Percentiles rank a stretch among this genome's conserved stretches.
phyloP scores from a whole-genome alignment of 345 rosid genomes.

The Corymbia maculata region DNA sequence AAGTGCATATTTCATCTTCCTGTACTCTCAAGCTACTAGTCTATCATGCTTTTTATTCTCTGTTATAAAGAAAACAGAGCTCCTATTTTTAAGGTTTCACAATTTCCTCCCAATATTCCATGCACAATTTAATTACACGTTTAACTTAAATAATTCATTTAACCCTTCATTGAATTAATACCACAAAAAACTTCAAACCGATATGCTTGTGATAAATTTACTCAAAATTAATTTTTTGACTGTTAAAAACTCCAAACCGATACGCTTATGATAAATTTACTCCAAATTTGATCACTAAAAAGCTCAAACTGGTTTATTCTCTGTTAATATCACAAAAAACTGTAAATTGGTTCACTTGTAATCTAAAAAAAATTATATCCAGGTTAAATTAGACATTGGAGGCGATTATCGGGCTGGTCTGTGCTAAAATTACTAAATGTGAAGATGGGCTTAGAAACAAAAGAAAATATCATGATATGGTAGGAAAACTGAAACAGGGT shows the following conservation, averaged over 20 bases:
- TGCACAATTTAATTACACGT: not conserved
- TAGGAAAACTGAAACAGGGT: too few relatives aligned
- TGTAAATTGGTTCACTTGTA: too few relatives aligned
- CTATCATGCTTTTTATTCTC: not conserved
- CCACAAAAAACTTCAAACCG: rapidly evolving
- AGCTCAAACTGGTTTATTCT: too few relatives aligned
- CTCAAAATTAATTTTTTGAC: rapidly evolving
- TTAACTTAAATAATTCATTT: not conserved
- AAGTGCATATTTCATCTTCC: not conserved
- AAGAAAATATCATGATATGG: too few relatives aligned
- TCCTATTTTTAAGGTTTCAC: not conserved
- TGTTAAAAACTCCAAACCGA: rapidly evolving
- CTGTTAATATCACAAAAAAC: too few relatives aligned
- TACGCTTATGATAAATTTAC: not conserved
- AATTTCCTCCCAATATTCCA: not conserved
- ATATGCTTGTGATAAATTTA: too few relatives aligned
- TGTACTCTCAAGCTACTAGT: not conserved
- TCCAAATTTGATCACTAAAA: too few relatives aligned
- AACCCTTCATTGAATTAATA: not conserved
- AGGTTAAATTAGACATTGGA: too few relatives aligned
- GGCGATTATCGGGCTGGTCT: too few relatives aligned
- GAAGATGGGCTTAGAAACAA: too few relatives aligned
- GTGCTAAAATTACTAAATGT: too few relatives aligned
- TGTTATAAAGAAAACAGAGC: not conserved
- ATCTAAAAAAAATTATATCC: too few relatives aligned